phyloP scores from a whole-genome alignment of 352 stramenopile genomes.

The Aphanomyces cochlioides region DNA sequence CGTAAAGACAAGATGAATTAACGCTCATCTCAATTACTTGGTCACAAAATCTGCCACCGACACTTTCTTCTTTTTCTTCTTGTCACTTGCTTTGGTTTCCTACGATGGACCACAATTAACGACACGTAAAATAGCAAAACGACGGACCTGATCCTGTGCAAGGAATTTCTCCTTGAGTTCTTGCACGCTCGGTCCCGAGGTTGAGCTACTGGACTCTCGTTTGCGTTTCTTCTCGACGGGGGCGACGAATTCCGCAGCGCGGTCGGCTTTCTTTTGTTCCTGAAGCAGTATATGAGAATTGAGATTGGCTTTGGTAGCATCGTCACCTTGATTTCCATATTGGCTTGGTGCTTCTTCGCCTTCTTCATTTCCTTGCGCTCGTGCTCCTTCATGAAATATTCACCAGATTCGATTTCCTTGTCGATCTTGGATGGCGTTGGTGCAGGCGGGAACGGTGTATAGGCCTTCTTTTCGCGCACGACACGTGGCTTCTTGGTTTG shows the following conservation, averaged over 20 bases:
- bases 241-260: constrained; percentile 66
- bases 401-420: constrained; percentile 97
- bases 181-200: constrained; percentile 54
- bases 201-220: constrained; percentile 36
- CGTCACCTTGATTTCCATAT: constrained; percentile 40
- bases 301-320: not conserved
- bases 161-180: constrained; percentile 82
- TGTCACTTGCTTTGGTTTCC: constrained; percentile 4
- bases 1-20: constrained; percentile 11
- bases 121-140: not conserved
- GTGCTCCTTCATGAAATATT: constrained; percentile 99
- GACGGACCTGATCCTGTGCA: constrained; percentile 36
- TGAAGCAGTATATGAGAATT: not conserved
- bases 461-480: constrained; percentile 91
- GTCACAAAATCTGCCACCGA: constrained; percentile 10
- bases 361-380: constrained; percentile 92
- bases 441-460: constrained; percentile 98
- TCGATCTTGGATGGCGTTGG: constrained; percentile 96
- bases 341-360: constrained; percentile 76
- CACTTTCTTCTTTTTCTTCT: not conserved
- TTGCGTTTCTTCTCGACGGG: constrained; percentile 84
- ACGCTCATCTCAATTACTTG: not conserved
- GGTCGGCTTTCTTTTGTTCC: constrained; percentile 68
- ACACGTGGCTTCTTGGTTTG: constrained; percentile 92
- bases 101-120: not conserved